Evolutionary conservation across 306 rosid species (phyloP).

Genomic region (Carpinus viminea): DNA sequence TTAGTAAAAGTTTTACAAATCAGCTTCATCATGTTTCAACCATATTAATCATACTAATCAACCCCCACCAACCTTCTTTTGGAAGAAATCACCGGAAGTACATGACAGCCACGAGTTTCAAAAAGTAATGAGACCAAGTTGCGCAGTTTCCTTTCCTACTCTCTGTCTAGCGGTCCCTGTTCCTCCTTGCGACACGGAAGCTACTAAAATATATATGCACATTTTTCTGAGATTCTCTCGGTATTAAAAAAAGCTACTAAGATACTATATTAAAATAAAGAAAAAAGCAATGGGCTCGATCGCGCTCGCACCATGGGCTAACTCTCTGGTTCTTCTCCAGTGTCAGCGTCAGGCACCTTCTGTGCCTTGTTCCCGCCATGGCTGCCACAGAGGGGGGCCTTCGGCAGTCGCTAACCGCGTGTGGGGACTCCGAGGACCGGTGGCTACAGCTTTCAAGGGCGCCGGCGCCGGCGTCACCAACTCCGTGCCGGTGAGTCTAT

Average conservation of each 20-base stretch:
- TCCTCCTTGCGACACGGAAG: background rate
- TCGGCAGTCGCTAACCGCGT: constrained; percentile 14
- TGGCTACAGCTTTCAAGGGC: constrained; percentile 23
- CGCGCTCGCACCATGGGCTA: background rate
- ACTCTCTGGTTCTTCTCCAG: background rate
- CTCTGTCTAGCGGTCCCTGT: background rate
- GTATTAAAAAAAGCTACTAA: too few relatives aligned
- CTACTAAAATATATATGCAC: background rate
- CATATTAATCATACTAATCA: too few relatives aligned
- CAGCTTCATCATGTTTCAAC: too few relatives aligned
- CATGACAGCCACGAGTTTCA: background rate
- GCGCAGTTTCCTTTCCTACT: too few relatives aligned
- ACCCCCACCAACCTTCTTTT: too few relatives aligned
- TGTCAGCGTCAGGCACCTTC: background rate
- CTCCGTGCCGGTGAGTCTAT: constrained; percentile 47
- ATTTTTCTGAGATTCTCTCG: background rate
- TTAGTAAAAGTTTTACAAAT: too few relatives aligned
- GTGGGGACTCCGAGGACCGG: constrained; percentile 5
- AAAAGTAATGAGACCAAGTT: background rate
- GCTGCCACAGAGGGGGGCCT: background rate
- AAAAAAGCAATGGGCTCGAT: background rate
- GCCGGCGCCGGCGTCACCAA: constrained; percentile 33
- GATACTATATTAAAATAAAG: too few relatives aligned
- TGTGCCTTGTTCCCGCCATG: background rate
- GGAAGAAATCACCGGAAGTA: too few relatives aligned